phyloP scores from a whole-genome alignment of 2,329 filamentous ascomycete genomes.

The Fusarium heterosporum region DNA sequence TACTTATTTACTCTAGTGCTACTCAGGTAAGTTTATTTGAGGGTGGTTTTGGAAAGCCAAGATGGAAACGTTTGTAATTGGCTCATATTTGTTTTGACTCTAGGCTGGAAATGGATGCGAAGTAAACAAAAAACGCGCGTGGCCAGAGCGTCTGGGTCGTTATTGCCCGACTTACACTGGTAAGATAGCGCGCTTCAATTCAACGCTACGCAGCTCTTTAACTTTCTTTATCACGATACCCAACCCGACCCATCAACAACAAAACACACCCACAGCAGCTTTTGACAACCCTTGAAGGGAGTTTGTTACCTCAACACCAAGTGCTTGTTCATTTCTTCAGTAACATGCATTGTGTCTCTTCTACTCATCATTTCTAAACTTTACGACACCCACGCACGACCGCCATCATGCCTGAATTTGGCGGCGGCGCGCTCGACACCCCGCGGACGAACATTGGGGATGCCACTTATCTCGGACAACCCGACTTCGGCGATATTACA shows the following conservation, averaged over 20 bases:
- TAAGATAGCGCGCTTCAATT: conserved; percentile 40
- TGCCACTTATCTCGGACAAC: conserved; percentile 80
- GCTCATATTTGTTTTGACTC: conserved; percentile 42
- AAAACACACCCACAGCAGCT: conserved; percentile 27
- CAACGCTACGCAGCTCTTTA: conserved; percentile 27
- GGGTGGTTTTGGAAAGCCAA: too few species aligned
- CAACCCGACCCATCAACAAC: conserved; percentile 31
- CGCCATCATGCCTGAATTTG: conserved; percentile 71
- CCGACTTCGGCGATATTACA: conserved; percentile 82
- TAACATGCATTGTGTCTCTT: conserved; percentile 38
- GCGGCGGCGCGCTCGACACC: conserved; percentile 77
- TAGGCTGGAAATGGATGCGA: conserved; percentile 52
- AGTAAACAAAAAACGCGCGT: conserved; percentile 59
- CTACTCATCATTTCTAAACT: conserved; percentile 39
- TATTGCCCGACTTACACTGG: conserved; percentile 32
- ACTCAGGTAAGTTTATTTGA: too few species aligned
- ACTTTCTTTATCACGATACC: conserved; percentile 38
- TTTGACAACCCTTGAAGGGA: conserved; percentile 15
- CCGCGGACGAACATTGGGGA: conserved; percentile 88
- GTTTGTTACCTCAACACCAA: conserved; percentile 2
- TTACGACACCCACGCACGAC: conserved; percentile 22
- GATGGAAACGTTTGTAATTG: conserved; percentile 24
- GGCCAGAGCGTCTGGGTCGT: conserved; percentile 34
- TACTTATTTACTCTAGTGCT: too few species aligned
- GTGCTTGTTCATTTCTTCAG: conserved; percentile 8